A percentile compares a stretch with the other conserved stretches of the same genome.
Evolutionary conservation across 2,329 filamentous ascomycete species (phyloP).

Genomic region (Hypoxylon sp.): DNA sequence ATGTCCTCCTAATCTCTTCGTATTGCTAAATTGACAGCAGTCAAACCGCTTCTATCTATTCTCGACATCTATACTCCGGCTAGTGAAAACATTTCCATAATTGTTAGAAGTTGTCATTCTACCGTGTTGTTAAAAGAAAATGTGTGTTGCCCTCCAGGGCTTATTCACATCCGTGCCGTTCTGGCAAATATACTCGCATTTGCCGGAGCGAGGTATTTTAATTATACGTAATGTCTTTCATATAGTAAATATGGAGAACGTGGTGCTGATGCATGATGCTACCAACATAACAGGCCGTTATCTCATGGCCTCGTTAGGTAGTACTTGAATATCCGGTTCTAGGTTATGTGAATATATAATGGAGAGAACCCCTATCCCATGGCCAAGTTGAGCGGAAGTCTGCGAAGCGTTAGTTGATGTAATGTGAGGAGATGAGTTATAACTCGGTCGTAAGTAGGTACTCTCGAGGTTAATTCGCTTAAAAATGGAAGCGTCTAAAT

Average conservation of each 20-base stretch:
- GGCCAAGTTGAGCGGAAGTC: no score
- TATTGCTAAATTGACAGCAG: background rate
- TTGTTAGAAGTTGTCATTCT: background rate
- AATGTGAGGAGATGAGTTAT: no score
- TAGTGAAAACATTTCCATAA: background rate
- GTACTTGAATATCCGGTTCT: background rate
- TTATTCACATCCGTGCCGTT: constrained; percentile 4
- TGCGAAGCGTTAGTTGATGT: no score
- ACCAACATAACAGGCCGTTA: background rate
- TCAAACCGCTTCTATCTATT: background rate
- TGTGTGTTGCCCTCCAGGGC: background rate
- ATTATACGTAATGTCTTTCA: background rate
- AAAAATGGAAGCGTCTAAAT: no score
- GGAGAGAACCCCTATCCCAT: no score
- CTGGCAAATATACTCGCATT: background rate
- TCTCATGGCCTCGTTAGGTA: background rate
- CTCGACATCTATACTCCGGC: background rate
- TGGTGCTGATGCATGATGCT: background rate
- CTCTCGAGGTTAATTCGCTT: no score
- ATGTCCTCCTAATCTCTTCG: background rate
- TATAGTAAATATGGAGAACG: background rate
- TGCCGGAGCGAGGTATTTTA: background rate
- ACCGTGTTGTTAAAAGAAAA: background rate
- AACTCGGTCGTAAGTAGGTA: no score
- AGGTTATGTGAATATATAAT: background rate